Conservation (phyloP, 371 early-diverging fungal species). For the Umbelopsis sp. region DNA sequence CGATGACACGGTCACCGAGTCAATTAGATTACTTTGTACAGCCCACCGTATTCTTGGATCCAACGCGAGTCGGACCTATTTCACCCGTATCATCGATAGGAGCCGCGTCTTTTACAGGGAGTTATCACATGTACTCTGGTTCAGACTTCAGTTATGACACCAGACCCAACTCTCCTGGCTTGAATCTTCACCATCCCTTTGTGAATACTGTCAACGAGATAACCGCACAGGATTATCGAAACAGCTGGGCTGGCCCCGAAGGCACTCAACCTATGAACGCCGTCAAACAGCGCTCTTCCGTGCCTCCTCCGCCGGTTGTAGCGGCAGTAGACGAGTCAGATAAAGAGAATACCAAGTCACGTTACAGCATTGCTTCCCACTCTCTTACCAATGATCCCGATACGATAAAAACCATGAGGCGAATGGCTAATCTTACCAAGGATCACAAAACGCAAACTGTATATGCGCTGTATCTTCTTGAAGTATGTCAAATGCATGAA, state of each 20-base stretch:
- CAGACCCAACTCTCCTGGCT: neutral
- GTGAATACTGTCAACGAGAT: neutral
- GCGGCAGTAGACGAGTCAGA: neutral
- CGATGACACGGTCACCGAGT: neutral
- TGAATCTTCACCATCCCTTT: neutral
- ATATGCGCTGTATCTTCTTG: conserved; percentile 73
- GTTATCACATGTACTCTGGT: neutral
- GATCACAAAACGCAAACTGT: conserved; percentile 68
- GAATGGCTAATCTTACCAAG: conserved; percentile 74
- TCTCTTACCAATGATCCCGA: conserved; percentile 63
- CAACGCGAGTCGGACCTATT: neutral
- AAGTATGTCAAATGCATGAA: conserved; percentile 31
- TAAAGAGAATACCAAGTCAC: neutral
- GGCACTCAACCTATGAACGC: neutral
- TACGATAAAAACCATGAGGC: conserved; percentile 69
- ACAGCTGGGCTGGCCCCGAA: conserved; percentile 6
- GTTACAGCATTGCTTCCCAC: conserved; percentile 46
- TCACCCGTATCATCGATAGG: conserved; percentile 7
- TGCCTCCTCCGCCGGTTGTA: neutral
- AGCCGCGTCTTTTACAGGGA: neutral
- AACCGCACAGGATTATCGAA: neutral
- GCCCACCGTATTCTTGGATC: neutral
- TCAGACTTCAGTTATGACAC: conserved; percentile 6
- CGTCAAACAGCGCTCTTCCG: neutral
- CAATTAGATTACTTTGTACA: neutral